Conservation (phyloP, 352 stramenopile species). For the Pythium brachiatum region DNA sequence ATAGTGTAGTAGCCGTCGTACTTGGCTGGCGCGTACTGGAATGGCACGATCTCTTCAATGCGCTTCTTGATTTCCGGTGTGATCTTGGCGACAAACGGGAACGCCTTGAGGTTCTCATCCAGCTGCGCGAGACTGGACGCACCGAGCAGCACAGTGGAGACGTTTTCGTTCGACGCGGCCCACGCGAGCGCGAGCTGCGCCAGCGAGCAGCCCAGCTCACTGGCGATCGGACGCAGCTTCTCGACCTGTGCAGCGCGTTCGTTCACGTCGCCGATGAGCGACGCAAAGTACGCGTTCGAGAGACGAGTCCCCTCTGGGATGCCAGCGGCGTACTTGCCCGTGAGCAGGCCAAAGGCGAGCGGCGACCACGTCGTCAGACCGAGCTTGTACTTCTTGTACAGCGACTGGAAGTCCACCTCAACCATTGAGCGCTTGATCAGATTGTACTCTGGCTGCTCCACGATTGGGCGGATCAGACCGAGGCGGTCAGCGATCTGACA, state of each 20-base stretch:
- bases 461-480: constrained; percentile 28
- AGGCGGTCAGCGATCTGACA: constrained; percentile 33
- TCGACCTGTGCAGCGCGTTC: constrained; percentile 22
- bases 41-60: constrained; percentile 41
- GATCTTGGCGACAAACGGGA: constrained; percentile 38
- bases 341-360: constrained; percentile 47
- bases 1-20: constrained; percentile 9
- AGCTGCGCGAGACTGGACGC: constrained; percentile 42
- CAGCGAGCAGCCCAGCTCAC: no score
- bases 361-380: no score
- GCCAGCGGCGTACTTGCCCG: constrained; percentile 55
- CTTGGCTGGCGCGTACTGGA: constrained; percentile 24
- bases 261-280: constrained; percentile 24
- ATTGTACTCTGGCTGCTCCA: constrained; percentile 62
- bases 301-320: constrained; percentile 29
- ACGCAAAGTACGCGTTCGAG: constrained; percentile 25
- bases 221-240: constrained; percentile 30
- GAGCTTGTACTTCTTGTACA: constrained; percentile 45
- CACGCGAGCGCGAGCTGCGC: constrained; percentile 51
- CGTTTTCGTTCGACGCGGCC: constrained; percentile 40
- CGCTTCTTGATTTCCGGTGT: constrained; percentile 39
- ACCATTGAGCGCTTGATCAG: constrained; percentile 42
- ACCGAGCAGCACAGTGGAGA: constrained; percentile 41
- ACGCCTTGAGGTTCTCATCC: constrained; percentile 49
- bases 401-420: constrained; percentile 41